Evolutionary conservation across 345 rosid species (phyloP).

Genomic region (Brassica cretica): DNA sequence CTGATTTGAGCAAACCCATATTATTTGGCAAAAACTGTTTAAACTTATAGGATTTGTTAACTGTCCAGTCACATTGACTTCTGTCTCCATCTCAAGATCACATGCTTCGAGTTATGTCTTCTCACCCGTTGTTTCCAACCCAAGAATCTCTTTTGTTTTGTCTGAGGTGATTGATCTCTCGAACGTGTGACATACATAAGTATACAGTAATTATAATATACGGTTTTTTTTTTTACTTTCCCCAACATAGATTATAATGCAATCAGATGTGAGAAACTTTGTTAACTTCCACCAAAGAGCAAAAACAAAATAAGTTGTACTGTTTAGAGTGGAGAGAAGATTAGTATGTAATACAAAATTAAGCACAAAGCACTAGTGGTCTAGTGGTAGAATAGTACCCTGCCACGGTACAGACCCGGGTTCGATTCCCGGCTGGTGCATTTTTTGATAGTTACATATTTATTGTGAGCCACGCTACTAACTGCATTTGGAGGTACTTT

Average conservation of each 20-base stretch:
- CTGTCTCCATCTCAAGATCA: slow-evolving; percentile 24
- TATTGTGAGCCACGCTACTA: background rate
- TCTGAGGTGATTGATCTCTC: slow-evolving; percentile 27
- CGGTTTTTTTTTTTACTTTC: background rate
- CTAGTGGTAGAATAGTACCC: slow-evolving; percentile 66
- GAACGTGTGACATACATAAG: slow-evolving; percentile 9
- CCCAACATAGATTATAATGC: background rate
- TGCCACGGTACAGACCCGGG: slow-evolving; percentile 89
- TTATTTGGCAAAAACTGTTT: slow-evolving; percentile 28
- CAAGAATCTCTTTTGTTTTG: slow-evolving; percentile 28
- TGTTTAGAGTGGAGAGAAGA: too few relatives aligned
- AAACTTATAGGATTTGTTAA: slow-evolving; percentile 18
- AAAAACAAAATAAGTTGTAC: background rate
- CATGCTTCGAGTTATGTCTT: slow-evolving; percentile 35
- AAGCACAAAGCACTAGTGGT: slow-evolving; percentile 36
- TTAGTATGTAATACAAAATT: background rate
- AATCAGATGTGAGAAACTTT: slow-evolving; percentile 1
- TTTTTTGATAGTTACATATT: background rate
- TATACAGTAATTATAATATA: background rate
- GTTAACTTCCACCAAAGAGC: background rate
- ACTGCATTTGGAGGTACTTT: background rate
- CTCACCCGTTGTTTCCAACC: slow-evolving; percentile 17
- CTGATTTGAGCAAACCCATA: slow-evolving; percentile 7
- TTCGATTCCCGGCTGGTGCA: slow-evolving; percentile 87
- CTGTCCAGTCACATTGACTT: slow-evolving; percentile 39